phyloP scores from a whole-genome alignment of 495 filamentous ascomycete species.

The Arthonia radiata region DNA sequence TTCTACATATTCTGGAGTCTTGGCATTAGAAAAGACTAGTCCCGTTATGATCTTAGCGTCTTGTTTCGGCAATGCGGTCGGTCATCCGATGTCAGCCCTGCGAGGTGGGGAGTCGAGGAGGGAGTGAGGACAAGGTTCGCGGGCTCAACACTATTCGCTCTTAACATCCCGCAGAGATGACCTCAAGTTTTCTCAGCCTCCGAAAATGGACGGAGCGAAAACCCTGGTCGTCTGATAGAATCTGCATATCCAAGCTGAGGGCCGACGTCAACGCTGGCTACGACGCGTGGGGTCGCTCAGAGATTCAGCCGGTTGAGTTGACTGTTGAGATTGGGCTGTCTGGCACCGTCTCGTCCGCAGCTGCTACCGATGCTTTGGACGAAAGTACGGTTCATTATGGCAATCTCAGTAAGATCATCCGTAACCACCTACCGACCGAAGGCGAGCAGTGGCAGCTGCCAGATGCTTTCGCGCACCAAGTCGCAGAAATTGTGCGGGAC shows the following conservation, averaged over 20 bases:
- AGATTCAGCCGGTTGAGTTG: slow-evolving; percentile 26
- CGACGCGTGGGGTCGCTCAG: slow-evolving; percentile 32
- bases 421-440: too few relatives aligned
- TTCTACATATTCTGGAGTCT: too few relatives aligned
- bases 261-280: slow-evolving; percentile 16
- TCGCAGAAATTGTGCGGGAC: background rate
- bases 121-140: too few relatives aligned
- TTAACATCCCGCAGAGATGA: too few relatives aligned
- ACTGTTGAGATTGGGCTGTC: slow-evolving; percentile 23
- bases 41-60: too few relatives aligned
- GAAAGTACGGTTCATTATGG: slow-evolving; percentile 36
- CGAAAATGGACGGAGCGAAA: too few relatives aligned
- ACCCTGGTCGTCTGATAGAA: slow-evolving; percentile 7
- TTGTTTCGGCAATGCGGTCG: too few relatives aligned
- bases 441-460: slow-evolving; percentile 13
- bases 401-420: slow-evolving; percentile 27
- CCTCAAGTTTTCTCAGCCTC: too few relatives aligned
- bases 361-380: slow-evolving; percentile 21
- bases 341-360: slow-evolving; percentile 20
- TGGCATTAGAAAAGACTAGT: too few relatives aligned
- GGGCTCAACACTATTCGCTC: too few relatives aligned
- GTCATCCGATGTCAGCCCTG: too few relatives aligned
- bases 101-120: too few relatives aligned
- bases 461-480: slow-evolving; percentile 4
- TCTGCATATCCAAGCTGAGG: slow-evolving; percentile 24